phyloP scores from a whole-genome alignment of 176 grass and related monocot genomes.

The Microstegium vimineum region DNA sequence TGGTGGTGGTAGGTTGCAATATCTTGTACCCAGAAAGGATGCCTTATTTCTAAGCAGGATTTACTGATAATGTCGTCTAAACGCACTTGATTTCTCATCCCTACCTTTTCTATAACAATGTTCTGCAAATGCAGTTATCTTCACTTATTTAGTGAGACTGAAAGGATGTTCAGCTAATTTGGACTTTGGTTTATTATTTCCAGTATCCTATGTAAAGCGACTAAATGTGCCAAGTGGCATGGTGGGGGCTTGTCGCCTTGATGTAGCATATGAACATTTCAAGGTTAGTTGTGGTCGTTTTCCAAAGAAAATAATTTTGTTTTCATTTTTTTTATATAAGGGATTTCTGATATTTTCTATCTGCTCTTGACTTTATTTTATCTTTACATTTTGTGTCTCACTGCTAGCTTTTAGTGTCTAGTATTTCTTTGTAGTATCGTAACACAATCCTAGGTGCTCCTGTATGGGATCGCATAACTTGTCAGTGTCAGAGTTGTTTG shows the following conservation, averaged over 20 bases:
- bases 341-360: neutral
- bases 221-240: slow-evolving; percentile 87
- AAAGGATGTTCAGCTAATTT: slow-evolving; percentile 19
- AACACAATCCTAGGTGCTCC: neutral
- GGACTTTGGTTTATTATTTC: slow-evolving; percentile 30
- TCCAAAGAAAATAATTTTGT: neutral
- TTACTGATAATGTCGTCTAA: neutral
- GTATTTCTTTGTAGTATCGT: slow-evolving; percentile 6
- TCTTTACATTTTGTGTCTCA: neutral
- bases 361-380: neutral
- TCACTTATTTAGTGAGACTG: neutral
- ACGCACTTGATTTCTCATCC: neutral
- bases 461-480: slow-evolving; percentile 6
- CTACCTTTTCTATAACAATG: neutral
- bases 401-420: neutral
- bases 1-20: neutral
- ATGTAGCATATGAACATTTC: slow-evolving; percentile 93
- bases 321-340: neutral
- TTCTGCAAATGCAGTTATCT: slow-evolving; percentile 2
- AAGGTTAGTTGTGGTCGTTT: slow-evolving; percentile 54
- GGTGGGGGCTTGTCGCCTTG: slow-evolving; percentile 96
- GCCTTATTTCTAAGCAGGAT: neutral
- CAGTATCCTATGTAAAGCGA: slow-evolving; percentile 86
- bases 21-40: neutral
- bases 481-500: too few species aligned